Evolutionary conservation across 805 yeast species (phyloP).

Genomic region (Jamesozyma rosinii): DNA sequence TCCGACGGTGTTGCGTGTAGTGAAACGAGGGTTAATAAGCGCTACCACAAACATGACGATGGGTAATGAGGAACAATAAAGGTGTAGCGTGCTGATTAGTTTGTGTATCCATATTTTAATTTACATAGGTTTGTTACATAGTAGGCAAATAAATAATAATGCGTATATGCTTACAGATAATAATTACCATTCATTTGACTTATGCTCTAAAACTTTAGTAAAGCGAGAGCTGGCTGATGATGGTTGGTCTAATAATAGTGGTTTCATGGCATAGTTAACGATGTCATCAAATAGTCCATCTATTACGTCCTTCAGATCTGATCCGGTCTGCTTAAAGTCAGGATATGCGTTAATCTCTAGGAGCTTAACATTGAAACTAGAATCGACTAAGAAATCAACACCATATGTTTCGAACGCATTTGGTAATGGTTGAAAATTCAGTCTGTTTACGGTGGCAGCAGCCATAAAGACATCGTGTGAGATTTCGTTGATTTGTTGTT

Average conservation of each 20-base stretch:
- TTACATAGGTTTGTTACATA: neutral
- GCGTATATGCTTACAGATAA: neutral
- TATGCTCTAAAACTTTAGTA: conserved; percentile 34
- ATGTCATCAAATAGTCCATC: conserved; percentile 55
- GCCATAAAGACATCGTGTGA: conserved; percentile 70
- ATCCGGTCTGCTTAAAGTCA: conserved; percentile 93
- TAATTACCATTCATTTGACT: conserved; percentile 31
- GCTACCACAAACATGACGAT: conserved; percentile 29
- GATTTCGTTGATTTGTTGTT: conserved; percentile 47
- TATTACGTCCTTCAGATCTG: conserved; percentile 55
- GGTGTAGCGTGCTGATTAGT: too few relatives aligned
- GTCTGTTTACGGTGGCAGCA: conserved; percentile 68
- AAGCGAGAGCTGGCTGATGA: conserved; percentile 18
- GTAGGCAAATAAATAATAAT: too few relatives aligned
- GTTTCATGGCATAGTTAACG: conserved; percentile 40
- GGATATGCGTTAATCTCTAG: conserved; percentile 91
- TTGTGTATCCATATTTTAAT: too few relatives aligned
- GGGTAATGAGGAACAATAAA: conserved; percentile 4
- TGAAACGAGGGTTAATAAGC: conserved; percentile 31
- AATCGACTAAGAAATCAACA: conserved; percentile 72
- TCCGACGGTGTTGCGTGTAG: conserved; percentile 29
- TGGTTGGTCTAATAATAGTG: conserved; percentile 32
- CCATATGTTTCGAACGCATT: conserved; percentile 87
- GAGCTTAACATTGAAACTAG: conserved; percentile 44
- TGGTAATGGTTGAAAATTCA: conserved; percentile 72